Percentiles rank a stretch among this genome's conserved stretches.
These are phyloP conservation scores for Physaria fendleri DNA, from an alignment of 345 rosid genomes.

Conservation along the genomic window DNA sequence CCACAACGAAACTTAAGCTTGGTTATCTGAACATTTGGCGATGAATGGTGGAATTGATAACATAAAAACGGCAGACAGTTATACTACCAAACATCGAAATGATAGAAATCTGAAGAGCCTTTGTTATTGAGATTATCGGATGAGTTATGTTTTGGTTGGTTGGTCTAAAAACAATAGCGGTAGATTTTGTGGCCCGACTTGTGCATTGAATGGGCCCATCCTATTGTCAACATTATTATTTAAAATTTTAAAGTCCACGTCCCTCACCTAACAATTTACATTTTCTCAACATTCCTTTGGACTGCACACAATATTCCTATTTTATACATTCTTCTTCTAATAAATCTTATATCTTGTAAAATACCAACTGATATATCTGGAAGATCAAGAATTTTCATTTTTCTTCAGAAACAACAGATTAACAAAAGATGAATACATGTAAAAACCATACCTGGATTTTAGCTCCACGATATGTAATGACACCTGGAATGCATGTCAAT, in stretches of 20 bases:
- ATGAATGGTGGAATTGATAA: neutral
- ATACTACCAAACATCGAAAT: neutral
- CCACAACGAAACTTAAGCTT: too few relatives aligned
- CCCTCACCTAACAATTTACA: conserved; percentile 10
- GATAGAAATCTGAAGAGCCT: neutral
- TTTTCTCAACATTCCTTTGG: neutral
- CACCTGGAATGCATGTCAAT: too few relatives aligned
- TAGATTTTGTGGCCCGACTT: conserved; percentile 11
- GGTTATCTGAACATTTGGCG: too few relatives aligned
- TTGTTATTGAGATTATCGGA: neutral
- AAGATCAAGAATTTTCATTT: too few relatives aligned
- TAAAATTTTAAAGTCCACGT: conserved; percentile 4
- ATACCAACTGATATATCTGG: too few relatives aligned
- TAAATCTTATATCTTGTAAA: too few relatives aligned
- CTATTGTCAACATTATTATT: neutral
- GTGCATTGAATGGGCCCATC: neutral
- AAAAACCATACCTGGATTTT: too few relatives aligned
- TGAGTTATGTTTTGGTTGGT: neutral
- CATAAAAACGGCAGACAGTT: conserved; percentile 14
- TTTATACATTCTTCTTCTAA: neutral
- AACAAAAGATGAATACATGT: too few relatives aligned
- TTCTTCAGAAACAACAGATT: too few relatives aligned
- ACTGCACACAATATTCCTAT: neutral
- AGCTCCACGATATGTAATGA: too few relatives aligned
- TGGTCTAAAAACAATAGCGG: neutral